phyloP scores from a whole-genome alignment of 108 stramenopile species.

The Cyclotella baltica region DNA sequence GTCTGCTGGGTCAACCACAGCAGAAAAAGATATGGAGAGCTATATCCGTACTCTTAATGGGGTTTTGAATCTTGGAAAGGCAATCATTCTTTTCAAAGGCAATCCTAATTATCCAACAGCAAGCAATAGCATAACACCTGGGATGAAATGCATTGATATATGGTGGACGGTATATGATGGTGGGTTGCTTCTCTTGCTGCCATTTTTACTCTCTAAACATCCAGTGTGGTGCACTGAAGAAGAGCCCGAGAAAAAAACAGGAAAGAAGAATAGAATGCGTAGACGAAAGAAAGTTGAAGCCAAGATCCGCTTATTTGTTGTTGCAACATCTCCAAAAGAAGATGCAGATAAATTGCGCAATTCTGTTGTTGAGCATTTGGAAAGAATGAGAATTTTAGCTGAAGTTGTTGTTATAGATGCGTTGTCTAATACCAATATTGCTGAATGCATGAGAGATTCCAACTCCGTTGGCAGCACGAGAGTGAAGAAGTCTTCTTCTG shows the following conservation, averaged over 20 bases:
- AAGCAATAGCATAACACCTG: constrained; percentile 4
- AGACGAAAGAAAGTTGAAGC: constrained; percentile 23
- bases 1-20: neutral
- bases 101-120: constrained; percentile 31
- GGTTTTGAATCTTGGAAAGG: constrained; percentile 60
- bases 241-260: neutral
- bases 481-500: neutral
- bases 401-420: constrained; percentile 54
- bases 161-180: constrained; percentile 88
- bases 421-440: constrained; percentile 47
- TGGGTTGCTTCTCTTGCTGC: constrained; percentile 79
- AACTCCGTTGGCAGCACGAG: constrained; percentile 30
- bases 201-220: constrained; percentile 72
- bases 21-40: constrained; percentile 24
- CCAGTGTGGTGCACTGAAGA: constrained; percentile 45
- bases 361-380: constrained; percentile 49
- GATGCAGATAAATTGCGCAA: constrained; percentile 44
- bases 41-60: constrained; percentile 62
- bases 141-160: constrained; percentile 69
- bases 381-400: constrained; percentile 54
- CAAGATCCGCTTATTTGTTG: constrained; percentile 68
- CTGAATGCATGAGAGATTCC: constrained; percentile 56
- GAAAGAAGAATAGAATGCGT: constrained; percentile 8
- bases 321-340: constrained; percentile 46
- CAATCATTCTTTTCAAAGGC: constrained; percentile 61